These are phyloP conservation scores for Solanum gandarillasii DNA, from an alignment of 257 asterid species.

Conservation along the genomic window DNA sequence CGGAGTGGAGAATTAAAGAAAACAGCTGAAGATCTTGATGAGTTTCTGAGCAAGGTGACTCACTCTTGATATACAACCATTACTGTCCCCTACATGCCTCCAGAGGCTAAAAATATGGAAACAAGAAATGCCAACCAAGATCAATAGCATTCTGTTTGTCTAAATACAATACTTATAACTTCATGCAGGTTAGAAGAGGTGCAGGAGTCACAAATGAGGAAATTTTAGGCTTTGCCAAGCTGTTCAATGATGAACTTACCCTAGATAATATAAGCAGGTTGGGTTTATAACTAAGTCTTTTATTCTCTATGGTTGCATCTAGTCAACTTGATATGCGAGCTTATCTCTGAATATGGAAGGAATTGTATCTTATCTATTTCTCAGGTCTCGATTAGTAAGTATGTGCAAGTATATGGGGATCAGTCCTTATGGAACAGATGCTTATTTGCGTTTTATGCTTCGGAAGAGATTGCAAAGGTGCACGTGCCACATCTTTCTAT, in stretches of 20 bases:
- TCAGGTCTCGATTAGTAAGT: slow-evolving; percentile 81
- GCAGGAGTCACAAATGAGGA: slow-evolving; percentile 75
- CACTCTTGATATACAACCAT: neutral
- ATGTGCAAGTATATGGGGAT: slow-evolving; percentile 99
- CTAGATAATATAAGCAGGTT: slow-evolving; percentile 92
- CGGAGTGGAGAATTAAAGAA: slow-evolving; percentile 66
- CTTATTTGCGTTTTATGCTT: slow-evolving; percentile 79
- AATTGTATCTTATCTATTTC: slow-evolving; percentile 1
- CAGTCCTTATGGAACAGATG: slow-evolving; percentile 72
- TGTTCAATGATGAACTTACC: slow-evolving; percentile 95
- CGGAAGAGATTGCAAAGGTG: slow-evolving; percentile 74
- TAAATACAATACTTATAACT: slow-evolving; percentile 2
- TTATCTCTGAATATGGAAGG: neutral
- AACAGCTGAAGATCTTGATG: slow-evolving; percentile 93
- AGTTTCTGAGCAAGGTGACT: slow-evolving; percentile 57
- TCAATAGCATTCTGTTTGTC: slow-evolving; percentile 2
- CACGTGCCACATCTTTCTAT: slow-evolving; percentile 12
- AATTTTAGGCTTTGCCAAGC: slow-evolving; percentile 78
- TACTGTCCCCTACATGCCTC: neutral
- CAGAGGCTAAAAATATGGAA: neutral
- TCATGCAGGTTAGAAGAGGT: slow-evolving; percentile 74
- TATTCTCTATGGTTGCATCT: neutral
- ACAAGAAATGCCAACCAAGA: neutral
- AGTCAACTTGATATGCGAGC: neutral
- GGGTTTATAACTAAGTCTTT: slow-evolving; percentile 5